phyloP scores from a whole-genome alignment of 2,329 filamentous ascomycete species.

The Fusarium liriodendri region DNA sequence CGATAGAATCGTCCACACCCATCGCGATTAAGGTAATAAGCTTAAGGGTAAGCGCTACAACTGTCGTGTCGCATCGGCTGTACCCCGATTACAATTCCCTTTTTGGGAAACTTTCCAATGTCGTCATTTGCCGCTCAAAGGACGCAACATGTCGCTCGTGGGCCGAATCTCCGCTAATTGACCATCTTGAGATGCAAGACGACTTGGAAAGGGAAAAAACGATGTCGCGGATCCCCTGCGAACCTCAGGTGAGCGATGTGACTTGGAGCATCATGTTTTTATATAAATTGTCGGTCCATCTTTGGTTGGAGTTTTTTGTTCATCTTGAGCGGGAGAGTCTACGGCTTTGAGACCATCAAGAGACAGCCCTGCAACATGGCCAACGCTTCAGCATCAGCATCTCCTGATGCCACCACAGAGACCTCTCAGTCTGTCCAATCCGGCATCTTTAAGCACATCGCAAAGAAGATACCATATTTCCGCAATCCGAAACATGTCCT shows the following conservation, averaged over 20 bases:
- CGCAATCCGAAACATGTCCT: constrained; percentile 48
- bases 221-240: neutral
- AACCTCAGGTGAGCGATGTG: constrained; percentile 11
- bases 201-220: constrained; percentile 4
- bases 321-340: too few species aligned
- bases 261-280: neutral
- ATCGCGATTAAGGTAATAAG: constrained; percentile 16
- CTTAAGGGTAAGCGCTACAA: constrained; percentile 16
- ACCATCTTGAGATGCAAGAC: constrained; percentile 18
- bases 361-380: constrained; percentile 13
- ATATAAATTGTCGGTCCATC: constrained; percentile 27
- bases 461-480: constrained; percentile 40
- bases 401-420: neutral
- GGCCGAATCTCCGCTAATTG: constrained; percentile 25
- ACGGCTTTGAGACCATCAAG: neutral
- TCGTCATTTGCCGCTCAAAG: constrained; percentile 38
- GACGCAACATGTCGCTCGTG: constrained; percentile 34
- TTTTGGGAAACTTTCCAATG: constrained; percentile 20
- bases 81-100: constrained; percentile 31
- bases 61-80: constrained; percentile 6
- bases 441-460: constrained; percentile 33
- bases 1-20: neutral
- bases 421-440: constrained; percentile 21
- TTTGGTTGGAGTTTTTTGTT: neutral
- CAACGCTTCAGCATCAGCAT: neutral